These are phyloP conservation scores for Coffea humblotiana DNA, from an alignment of 305 asterid species.

Conservation along the genomic window DNA sequence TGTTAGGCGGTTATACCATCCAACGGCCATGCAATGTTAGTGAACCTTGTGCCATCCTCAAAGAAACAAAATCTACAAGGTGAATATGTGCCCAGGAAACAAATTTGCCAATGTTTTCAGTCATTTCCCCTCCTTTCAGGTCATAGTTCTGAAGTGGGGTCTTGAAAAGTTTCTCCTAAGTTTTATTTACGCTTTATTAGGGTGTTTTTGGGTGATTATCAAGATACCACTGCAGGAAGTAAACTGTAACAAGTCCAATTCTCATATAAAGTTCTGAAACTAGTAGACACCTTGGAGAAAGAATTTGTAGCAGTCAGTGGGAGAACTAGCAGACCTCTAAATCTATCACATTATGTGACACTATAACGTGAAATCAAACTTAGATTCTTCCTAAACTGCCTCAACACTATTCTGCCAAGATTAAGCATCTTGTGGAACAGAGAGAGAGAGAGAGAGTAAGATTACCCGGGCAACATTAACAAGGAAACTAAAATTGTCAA, in stretches of 20 bases:
- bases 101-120: neutral
- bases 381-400: neutral
- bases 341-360: neutral
- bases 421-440: neutral
- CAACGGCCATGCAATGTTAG: neutral
- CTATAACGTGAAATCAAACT: neutral
- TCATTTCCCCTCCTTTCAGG: neutral
- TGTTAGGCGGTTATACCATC: neutral
- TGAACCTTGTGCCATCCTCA: neutral
- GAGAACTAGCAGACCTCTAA: neutral
- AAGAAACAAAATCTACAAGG: neutral
- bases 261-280: neutral
- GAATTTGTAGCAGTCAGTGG: neutral
- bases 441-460: neutral
- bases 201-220: neutral
- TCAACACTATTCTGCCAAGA: neutral
- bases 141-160: neutral
- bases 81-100: constrained; percentile 6
- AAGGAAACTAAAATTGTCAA: constrained; percentile 71
- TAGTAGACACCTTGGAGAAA: neutral
- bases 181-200: neutral
- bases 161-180: no score
- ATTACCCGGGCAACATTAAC: constrained; percentile 75
- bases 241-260: neutral
- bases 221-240: neutral